phyloP scores from a whole-genome alignment of 2,329 filamentous ascomycete genomes.

The Fusarium albidum region DNA sequence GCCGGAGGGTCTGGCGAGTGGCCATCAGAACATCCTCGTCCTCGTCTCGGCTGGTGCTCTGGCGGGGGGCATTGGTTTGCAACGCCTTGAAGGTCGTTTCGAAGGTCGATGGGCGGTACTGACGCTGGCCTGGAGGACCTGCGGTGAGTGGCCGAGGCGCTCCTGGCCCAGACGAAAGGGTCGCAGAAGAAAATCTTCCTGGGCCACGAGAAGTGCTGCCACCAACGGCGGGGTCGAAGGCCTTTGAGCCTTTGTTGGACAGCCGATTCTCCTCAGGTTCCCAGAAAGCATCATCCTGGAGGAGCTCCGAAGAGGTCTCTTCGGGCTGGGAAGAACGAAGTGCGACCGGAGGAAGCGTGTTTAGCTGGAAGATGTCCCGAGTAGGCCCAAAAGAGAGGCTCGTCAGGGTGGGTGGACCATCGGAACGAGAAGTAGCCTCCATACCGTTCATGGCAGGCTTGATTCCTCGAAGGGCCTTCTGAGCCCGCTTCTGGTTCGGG shows the following conservation, averaged over 20 bases:
- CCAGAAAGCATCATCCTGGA: constrained; percentile 18
- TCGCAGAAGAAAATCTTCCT: constrained; percentile 25
- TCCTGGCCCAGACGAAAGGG: constrained; percentile 48
- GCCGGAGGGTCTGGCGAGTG: constrained; percentile 31
- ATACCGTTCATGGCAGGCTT: constrained; percentile 33
- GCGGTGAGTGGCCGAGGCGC: constrained; percentile 61
- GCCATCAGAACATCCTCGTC: constrained; percentile 37
- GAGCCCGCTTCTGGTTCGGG: constrained; percentile 61
- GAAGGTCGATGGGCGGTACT: constrained; percentile 55
- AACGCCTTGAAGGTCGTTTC: constrained; percentile 49
- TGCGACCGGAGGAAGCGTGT: constrained; percentile 1
- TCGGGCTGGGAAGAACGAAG: constrained; percentile 21
- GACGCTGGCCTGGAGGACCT: constrained; percentile 62
- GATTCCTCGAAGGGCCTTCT: constrained; percentile 51
- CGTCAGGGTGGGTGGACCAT: constrained; percentile 16
- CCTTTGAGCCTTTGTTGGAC: constrained; percentile 11
- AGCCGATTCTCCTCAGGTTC: constrained; percentile 11
- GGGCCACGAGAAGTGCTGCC: constrained; percentile 18
- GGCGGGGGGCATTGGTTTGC: constrained; percentile 36
- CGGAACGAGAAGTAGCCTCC: constrained; percentile 19
- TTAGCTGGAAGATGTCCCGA: constrained; percentile 18
- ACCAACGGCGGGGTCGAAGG: constrained; percentile 23
- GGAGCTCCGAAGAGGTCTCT: constrained; percentile 7
- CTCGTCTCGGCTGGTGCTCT: constrained; percentile 37
- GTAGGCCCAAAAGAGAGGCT: constrained; percentile 8